Base-by-base conservation (phyloP, 352 stramenopile species). In the Globisporangium emineosum region DNA sequence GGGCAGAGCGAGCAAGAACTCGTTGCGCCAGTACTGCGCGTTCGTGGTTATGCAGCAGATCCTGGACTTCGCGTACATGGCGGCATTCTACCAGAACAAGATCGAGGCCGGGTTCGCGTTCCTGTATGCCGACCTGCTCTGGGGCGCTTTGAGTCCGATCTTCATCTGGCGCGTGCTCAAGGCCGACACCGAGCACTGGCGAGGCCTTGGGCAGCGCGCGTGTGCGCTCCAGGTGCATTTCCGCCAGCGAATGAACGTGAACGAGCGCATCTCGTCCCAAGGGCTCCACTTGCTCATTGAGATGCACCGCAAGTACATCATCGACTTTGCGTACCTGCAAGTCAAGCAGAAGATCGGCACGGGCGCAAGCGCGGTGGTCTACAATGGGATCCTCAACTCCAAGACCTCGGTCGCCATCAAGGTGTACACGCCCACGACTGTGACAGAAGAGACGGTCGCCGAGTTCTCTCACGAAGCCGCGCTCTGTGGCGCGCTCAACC, bases 401-500 rank as follows among this genome's bases (percentile, higher is more conserved):
- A 71, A 74, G 50, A 64, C 53, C 3, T 70, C 54, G 9, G 79
- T 90, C 5, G 81, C 81, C 0, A 68, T 88, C 64, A 89, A 89
- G 37, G 70, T 88, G 45, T 90, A 83, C 71, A 80, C 71, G n/a
- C 81, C 81, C 30, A 60, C 74, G n/a, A 71, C 67, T 19, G 72
- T 89, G 37, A 67, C 69, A 2, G 73, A 86, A 27, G 76, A 87
- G 32, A 78, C 77, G 1, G 83, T 94, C 35, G 81, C 80, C 21
- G 81, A 85, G 58, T 94, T 92, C 57, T 92, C 83, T 3, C 83
- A 94, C 33, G 86, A 93, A 55, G 86, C 83, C 15, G 86, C 83
- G 4, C 64, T 94, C 9, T 94, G 81, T 64, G 77, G 80, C 8
- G 72, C 81, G 21, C 71, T 93, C 7, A 70, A 85, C 43, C 85